A percentile compares a stretch with the other conserved stretches of the same genome.
Evolutionary conservation across 176 grass and related monocot species (phyloP).

Genomic region (Avena eriantha): DNA sequence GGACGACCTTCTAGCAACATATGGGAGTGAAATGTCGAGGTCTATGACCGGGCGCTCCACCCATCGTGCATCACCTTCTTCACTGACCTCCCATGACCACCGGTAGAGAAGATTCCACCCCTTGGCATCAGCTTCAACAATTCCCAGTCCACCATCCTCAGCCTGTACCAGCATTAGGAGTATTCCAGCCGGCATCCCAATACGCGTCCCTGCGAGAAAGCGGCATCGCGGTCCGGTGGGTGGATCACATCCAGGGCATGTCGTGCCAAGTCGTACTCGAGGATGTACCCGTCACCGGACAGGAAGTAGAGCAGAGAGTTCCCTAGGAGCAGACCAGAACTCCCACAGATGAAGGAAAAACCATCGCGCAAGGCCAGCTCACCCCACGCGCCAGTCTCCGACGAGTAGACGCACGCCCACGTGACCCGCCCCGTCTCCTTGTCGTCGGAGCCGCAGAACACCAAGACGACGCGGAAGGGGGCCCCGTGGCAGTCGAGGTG

Average conservation of each 20-base stretch:
- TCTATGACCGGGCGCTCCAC: background rate
- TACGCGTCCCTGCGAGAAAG: background rate
- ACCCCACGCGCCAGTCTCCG: conserved; percentile 11
- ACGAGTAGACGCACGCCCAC: background rate
- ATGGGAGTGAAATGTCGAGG: background rate
- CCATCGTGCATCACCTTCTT: background rate
- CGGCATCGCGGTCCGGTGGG: background rate
- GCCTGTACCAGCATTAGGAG: background rate
- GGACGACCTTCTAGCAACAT: background rate
- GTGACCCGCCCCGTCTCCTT: background rate
- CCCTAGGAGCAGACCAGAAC: background rate
- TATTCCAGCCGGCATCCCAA: too few species aligned
- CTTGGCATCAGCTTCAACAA: background rate
- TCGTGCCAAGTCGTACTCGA: background rate
- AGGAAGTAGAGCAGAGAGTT: conserved; percentile 15
- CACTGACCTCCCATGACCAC: conserved; percentile 10
- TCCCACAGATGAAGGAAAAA: background rate
- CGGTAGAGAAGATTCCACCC: background rate
- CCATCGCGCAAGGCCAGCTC: background rate
- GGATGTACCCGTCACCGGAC: background rate
- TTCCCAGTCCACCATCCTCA: background rate
- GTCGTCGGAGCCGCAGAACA: background rate
- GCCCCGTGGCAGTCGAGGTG: too few species aligned
- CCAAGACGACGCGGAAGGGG: conserved; percentile 5
- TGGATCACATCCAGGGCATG: background rate